A percentile compares a stretch with the other conserved stretches of the same genome.
phyloP scores from a whole-genome alignment of 83 land plant species.

The Thuja plicata region DNA sequence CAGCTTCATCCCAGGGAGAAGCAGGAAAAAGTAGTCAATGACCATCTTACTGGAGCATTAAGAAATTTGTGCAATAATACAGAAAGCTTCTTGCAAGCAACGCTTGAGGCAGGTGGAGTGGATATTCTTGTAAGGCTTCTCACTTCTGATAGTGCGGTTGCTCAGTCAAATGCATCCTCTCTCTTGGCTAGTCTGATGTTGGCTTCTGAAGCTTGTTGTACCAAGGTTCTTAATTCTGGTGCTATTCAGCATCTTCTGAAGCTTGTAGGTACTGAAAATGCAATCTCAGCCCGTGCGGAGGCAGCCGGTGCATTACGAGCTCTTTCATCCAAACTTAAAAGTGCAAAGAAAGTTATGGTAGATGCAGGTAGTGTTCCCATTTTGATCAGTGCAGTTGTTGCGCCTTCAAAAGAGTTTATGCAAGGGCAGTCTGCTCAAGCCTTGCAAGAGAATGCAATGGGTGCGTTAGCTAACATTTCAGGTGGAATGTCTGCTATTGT shows the following conservation, averaged over 20 bases:
- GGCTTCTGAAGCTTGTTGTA: conserved; percentile 50
- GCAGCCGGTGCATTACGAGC: conserved; percentile 76
- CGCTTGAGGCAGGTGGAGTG: conserved; percentile 79
- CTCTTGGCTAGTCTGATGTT: conserved; percentile 67
- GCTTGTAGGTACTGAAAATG: conserved; percentile 58
- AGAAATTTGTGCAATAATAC: conserved; percentile 70
- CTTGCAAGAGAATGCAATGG: conserved; percentile 65
- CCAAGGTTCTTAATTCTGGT: conserved; percentile 58
- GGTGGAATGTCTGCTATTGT: conserved; percentile 73
- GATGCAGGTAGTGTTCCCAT: conserved; percentile 56
- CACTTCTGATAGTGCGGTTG: conserved; percentile 44
- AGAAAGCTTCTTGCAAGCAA: conserved; percentile 77
- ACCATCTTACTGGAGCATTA: conserved; percentile 80
- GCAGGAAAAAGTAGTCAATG: conserved; percentile 64
- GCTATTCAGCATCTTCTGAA: conserved; percentile 51
- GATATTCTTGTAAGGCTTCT: conserved; percentile 67
- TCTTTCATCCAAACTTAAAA: conserved; percentile 45
- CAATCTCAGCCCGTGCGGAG: conserved; percentile 65
- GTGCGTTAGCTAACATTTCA: conserved; percentile 72
- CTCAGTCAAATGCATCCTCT: conserved; percentile 73
- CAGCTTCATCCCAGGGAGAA: conserved; percentile 49
- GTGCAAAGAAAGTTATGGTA: conserved; percentile 55
- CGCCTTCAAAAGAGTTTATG: conserved; percentile 92
- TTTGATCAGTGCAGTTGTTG: conserved; percentile 69
- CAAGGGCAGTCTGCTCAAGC: conserved; percentile 66